phyloP scores from a whole-genome alignment of 2,329 filamentous ascomycete species.

The Colletotrichum lini region DNA sequence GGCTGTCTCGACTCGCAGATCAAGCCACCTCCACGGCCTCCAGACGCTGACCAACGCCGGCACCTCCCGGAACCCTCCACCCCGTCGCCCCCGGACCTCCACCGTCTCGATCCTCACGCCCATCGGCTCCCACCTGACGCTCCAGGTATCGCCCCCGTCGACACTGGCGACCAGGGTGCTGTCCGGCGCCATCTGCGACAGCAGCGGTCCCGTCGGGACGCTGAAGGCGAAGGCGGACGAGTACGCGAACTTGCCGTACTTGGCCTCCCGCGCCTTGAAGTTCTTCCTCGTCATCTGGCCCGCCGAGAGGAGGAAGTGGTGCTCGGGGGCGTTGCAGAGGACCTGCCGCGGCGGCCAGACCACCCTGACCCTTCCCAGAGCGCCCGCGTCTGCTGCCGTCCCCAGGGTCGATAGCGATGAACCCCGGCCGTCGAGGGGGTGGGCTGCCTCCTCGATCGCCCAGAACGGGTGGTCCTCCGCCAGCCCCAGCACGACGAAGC shows the following conservation, averaged over 20 bases:
- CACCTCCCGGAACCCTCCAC: neutral
- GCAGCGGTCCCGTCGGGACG: slow-evolving; percentile 49
- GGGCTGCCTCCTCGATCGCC: slow-evolving; percentile 53
- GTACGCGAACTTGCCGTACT: slow-evolving; percentile 57
- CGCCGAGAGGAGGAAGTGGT: slow-evolving; percentile 56
- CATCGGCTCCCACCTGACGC: slow-evolving; percentile 27
- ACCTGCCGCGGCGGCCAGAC: slow-evolving; percentile 56
- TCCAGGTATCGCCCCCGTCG: slow-evolving; percentile 42
- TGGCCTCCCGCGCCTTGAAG: slow-evolving; percentile 54
- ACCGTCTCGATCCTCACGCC: slow-evolving; percentile 23
- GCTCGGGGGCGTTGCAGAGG: slow-evolving; percentile 51
- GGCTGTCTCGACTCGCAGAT: slow-evolving; percentile 37
- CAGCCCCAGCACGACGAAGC: slow-evolving; percentile 55
- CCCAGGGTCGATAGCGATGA: neutral
- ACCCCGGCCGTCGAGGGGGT: slow-evolving; percentile 45
- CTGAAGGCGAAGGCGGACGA: slow-evolving; percentile 56
- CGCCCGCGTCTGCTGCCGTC: no score
- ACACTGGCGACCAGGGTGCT: slow-evolving; percentile 40
- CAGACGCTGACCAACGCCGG: slow-evolving; percentile 36
- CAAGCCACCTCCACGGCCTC: slow-evolving; percentile 39
- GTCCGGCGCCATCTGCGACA: slow-evolving; percentile 46
- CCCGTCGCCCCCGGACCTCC: neutral
- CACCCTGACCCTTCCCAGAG: neutral
- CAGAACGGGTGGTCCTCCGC: slow-evolving; percentile 56
- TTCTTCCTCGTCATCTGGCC: slow-evolving; percentile 52